A percentile compares a stretch with the other conserved stretches of the same genome.
Evolutionary conservation across 2,329 filamentous ascomycete species (phyloP).

Genomic region (Aspergillus fructus): DNA sequence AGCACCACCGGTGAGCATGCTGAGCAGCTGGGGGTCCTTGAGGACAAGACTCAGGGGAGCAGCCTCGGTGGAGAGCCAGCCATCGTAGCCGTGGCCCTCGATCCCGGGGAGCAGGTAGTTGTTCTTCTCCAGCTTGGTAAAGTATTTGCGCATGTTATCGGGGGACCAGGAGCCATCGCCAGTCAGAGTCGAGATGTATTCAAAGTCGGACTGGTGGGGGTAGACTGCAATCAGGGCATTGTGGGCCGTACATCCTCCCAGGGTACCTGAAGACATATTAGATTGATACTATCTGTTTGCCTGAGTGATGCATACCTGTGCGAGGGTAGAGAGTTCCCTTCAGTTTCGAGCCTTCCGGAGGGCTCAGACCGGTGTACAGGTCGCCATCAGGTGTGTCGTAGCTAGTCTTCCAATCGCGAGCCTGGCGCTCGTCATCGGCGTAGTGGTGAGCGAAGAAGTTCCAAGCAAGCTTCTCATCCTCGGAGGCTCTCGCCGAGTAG

Average conservation of each 20-base stretch:
- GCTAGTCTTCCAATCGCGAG: slow-evolving; percentile 39
- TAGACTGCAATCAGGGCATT: slow-evolving; percentile 61
- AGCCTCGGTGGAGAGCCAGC: slow-evolving; percentile 27
- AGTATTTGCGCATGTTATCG: slow-evolving; percentile 59
- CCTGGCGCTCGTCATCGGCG: slow-evolving; percentile 28
- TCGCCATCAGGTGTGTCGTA: slow-evolving; percentile 35
- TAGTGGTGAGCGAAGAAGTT: slow-evolving; percentile 40
- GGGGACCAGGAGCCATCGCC: slow-evolving; percentile 61
- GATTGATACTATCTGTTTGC: too few species aligned
- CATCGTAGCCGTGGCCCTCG: slow-evolving; percentile 46
- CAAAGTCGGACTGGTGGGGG: slow-evolving; percentile 60
- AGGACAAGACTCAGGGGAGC: slow-evolving; percentile 50
- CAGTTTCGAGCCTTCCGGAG: too few species aligned
- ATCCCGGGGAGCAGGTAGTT: slow-evolving; percentile 46
- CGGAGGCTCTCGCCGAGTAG: slow-evolving; percentile 27
- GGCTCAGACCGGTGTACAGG: too few species aligned
- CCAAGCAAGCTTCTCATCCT: slow-evolving; percentile 32
- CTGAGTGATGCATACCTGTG: too few species aligned
- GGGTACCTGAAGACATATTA: slow-evolving; percentile 30
- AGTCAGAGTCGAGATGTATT: slow-evolving; percentile 57
- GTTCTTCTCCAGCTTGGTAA: slow-evolving; percentile 54
- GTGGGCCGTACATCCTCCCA: slow-evolving; percentile 62
- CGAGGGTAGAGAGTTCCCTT: too few species aligned
- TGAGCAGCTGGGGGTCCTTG: slow-evolving; percentile 55
- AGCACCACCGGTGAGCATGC: slow-evolving; percentile 52